Conservation (phyloP, 495 filamentous ascomycete genomes). For the Annulohypoxylon moriforme region DNA sequence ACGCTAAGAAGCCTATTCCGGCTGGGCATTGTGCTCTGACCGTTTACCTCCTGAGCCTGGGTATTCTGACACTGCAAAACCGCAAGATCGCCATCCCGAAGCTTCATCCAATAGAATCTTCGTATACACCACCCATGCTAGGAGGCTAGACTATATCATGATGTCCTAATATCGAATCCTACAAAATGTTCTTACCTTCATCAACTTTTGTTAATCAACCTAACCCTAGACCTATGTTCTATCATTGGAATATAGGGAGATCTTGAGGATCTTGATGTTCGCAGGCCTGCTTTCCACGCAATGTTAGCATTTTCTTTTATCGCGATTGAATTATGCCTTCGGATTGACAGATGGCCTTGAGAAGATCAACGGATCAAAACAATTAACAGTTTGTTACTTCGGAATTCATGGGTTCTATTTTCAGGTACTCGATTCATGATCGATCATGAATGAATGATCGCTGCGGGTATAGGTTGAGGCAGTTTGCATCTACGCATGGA, state of each 20-base stretch:
- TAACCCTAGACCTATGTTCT: neutral
- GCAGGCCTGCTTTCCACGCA: neutral
- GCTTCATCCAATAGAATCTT: conserved; percentile 12
- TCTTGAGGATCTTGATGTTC: neutral
- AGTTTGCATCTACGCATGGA: neutral
- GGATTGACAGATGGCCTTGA: neutral
- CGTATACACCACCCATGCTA: neutral
- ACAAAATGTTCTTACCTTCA: neutral
- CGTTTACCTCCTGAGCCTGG: conserved; percentile 16
- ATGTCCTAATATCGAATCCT: neutral
- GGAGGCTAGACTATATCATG: neutral
- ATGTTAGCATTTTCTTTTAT: neutral
- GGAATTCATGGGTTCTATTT: neutral
- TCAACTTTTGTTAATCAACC: neutral
- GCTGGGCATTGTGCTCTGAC: conserved; percentile 20
- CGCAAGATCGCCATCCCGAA: conserved; percentile 45
- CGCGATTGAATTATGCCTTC: neutral
- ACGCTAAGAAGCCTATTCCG: conserved; percentile 28
- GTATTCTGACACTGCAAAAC: conserved; percentile 36
- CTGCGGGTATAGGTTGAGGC: neutral
- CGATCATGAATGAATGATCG: neutral
- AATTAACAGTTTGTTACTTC: neutral
- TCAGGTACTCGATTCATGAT: neutral
- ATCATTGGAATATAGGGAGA: neutral
- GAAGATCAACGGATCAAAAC: neutral